Evolutionary conservation across 192 early-diverging fungal genomes (phyloP).

Genomic region (Coemansia sp.): DNA sequence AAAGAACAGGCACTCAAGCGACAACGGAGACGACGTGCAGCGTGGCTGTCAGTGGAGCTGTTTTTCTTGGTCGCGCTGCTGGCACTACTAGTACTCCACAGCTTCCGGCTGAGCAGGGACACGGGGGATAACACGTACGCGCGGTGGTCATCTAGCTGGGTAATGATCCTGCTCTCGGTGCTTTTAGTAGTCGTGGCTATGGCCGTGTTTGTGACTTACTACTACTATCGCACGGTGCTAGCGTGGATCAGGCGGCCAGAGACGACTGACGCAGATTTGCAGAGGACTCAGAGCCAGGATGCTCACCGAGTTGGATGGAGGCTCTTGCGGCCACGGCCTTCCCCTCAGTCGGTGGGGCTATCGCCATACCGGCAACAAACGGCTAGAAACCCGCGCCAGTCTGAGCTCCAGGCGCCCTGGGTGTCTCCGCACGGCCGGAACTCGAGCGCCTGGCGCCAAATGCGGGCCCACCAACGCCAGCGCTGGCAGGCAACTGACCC

Average conservation of each 20-base stretch:
- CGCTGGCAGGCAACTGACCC: background rate
- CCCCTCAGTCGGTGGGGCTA: background rate
- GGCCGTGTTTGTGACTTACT: conserved; percentile 41
- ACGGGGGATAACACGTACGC: conserved; percentile 35
- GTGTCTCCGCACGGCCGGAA: conserved; percentile 26
- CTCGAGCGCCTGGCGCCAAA: conserved; percentile 48
- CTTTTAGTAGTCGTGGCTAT: conserved; percentile 38
- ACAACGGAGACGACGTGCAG: conserved; percentile 19
- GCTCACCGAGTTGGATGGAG: conserved; percentile 10
- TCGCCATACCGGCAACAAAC: conserved; percentile 2
- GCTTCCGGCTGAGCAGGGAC: conserved; percentile 39
- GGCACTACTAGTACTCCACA: conserved; percentile 46
- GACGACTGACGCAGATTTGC: conserved; percentile 33
- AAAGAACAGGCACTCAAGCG: conserved; percentile 30
- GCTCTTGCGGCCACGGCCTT: conserved; percentile 4
- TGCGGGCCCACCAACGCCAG: conserved; percentile 27
- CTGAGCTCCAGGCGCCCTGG: conserved; percentile 25
- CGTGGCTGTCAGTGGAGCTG: conserved; percentile 38
- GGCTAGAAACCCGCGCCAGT: background rate
- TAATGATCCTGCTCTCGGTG: conserved; percentile 51
- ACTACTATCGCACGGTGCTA: conserved; percentile 42
- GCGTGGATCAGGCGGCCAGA: conserved; percentile 33
- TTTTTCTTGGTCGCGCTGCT: conserved; percentile 32
- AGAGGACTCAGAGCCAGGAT: conserved; percentile 11
- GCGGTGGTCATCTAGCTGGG: conserved; percentile 55